These are phyloP conservation scores for Prunus mume DNA, from an alignment of 306 rosid genomes.

Conservation along the genomic window DNA sequence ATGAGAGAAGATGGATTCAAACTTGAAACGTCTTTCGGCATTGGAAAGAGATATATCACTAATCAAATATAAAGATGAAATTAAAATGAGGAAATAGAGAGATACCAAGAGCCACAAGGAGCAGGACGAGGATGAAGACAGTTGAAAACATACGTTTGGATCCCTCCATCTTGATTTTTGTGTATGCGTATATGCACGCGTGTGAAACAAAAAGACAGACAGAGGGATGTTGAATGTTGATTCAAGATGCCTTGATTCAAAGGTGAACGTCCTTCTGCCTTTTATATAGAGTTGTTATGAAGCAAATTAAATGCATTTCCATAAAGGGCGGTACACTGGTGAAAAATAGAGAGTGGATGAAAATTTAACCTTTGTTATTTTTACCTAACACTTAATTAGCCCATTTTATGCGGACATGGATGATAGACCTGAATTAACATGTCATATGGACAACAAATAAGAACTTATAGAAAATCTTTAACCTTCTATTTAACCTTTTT, in stretches of 20 bases:
- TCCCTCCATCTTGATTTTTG: neutral
- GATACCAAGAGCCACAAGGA: slow-evolving; percentile 7
- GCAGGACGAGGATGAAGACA: neutral
- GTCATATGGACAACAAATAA: too few species aligned
- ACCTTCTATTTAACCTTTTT: too few species aligned
- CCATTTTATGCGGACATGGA: too few species aligned
- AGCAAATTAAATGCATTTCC: neutral
- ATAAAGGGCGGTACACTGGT: neutral
- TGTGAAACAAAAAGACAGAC: neutral
- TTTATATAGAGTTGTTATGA: neutral
- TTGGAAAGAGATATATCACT: too few species aligned
- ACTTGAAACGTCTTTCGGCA: neutral
- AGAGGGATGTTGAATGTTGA: neutral
- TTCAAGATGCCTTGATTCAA: neutral
- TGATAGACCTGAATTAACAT: too few species aligned
- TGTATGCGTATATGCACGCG: neutral
- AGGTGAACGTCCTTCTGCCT: neutral
- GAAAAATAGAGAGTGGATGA: neutral
- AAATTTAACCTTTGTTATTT: neutral
- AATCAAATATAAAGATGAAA: neutral
- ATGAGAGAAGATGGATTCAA: neutral
- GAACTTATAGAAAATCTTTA: too few species aligned
- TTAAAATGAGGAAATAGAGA: neutral
- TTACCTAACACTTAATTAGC: too few species aligned
- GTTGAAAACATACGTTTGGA: neutral